Evolutionary conservation across 257 asterid genomes (phyloP).

Genomic region (Fraxinus anomala): DNA sequence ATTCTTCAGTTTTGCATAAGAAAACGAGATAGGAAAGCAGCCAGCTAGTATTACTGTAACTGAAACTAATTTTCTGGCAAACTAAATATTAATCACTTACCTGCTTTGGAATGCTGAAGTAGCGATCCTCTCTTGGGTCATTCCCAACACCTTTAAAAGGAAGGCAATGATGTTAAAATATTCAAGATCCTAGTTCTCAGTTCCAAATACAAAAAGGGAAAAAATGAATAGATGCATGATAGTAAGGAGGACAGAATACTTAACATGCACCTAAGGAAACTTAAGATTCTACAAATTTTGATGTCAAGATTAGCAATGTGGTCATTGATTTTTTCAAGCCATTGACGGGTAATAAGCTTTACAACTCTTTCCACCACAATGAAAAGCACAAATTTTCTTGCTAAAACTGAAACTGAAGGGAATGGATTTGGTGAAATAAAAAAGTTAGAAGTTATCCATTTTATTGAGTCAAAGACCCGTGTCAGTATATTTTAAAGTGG

Average conservation of each 20-base stretch:
- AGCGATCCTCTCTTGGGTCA: slow-evolving; percentile 96
- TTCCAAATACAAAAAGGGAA: not conserved
- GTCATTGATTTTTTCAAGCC: not conserved
- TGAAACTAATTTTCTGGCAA: not conserved
- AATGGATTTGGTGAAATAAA: not conserved
- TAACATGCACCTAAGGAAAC: not conserved
- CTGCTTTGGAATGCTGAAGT: slow-evolving; percentile 95
- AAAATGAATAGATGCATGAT: not conserved
- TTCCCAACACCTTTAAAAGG: slow-evolving; percentile 73
- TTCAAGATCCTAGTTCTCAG: not conserved
- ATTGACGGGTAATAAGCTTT: not conserved
- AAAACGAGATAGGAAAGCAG: not conserved
- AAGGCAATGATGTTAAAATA: slow-evolving; percentile 10
- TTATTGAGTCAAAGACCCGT: not conserved
- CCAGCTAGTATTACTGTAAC: not conserved
- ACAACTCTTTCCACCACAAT: not conserved
- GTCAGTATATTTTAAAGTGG: not conserved
- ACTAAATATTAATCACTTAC: slow-evolving; percentile 37
- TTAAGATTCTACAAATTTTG: not conserved
- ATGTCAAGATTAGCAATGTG: not conserved
- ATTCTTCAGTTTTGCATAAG: not conserved
- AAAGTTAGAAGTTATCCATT: not conserved
- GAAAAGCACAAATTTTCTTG: not conserved
- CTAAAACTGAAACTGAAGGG: not conserved
- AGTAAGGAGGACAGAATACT: not conserved